Evolutionary conservation across 2,329 filamentous ascomycete species (phyloP), one percentile per base, ranked within the genome.

Genomic region (Aspergillus eucalypticola): DNA sequence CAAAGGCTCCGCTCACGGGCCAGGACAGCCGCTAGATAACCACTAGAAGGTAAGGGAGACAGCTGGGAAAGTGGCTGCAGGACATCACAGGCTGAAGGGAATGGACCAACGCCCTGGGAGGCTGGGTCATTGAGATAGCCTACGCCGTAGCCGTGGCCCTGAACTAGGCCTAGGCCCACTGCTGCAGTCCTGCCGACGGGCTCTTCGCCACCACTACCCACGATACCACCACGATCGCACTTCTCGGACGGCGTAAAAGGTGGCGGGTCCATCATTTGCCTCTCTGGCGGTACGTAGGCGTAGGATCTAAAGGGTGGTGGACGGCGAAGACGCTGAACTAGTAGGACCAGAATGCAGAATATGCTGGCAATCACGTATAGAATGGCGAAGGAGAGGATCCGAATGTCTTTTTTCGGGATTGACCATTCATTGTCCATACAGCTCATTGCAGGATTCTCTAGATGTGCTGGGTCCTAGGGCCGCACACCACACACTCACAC

Each of bases 81-180:
- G 44, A 70, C 64, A 63, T 68, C 68, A 57, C 68, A 68, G 38
- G 68, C 66, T 25, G 68, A 68, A 46, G 67, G 67, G 27, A 68
- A 49, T 8, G 57, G 58, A 44, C 54, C 23, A 23, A 49, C 39
- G 44, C 17, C 41, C 17, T 53, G 44, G 49, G 59, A 52, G 48
- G 51, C 29, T 21, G 54, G 23, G 58, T 57, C 59, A 35, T 32
- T 48, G 42, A 27, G 48, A 57, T 27, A 61, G 54, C 50, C 19
- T n/a, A 52, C 41, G 23, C 54, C 23, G 53, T 46, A 46, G 53
- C 52, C 54, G 41, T 58, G 57, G 44, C 51, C 54, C 61, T 55
- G 41, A 41, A 25, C 54, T 41, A 56, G 59, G 53, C 53, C 54
- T 38, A 56, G 59, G 49, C 52, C 54, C 62, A 56, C 57, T 58